Percentiles rank a stretch among this genome's conserved stretches.
phyloP scores from a whole-genome alignment of 352 stramenopile species.

The Phytophthora cajani region DNA sequence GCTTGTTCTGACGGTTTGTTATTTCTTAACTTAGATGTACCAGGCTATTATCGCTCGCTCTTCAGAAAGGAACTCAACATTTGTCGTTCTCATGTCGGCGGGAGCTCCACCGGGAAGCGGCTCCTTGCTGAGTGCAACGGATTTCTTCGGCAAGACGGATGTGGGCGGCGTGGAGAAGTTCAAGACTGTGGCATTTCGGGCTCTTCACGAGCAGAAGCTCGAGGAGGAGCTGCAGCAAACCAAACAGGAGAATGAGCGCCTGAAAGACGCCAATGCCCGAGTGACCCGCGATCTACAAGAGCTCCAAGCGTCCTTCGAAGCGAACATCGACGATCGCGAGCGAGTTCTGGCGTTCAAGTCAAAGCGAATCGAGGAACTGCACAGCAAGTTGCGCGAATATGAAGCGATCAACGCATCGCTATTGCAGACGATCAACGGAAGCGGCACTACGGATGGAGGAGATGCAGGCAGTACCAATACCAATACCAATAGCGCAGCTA shows the following conservation, averaged over 20 bases:
- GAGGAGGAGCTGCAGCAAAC: conserved; percentile 63
- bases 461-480: conserved; percentile 11
- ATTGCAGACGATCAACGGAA: conserved; percentile 52
- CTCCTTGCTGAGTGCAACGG: conserved; percentile 38
- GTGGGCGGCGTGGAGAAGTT: conserved; percentile 66
- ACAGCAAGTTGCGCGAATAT: conserved; percentile 53
- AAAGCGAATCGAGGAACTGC: conserved; percentile 68
- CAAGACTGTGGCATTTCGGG: conserved; percentile 64
- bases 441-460: conserved; percentile 12
- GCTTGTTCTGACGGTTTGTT: no score
- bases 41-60: no score
- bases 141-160: conserved; percentile 68
- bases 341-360: conserved; percentile 71
- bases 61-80: no score
- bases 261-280: conserved; percentile 43
- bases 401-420: conserved; percentile 63
- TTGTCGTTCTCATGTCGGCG: conserved; percentile 19
- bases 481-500: conserved; percentile 8
- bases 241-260: conserved; percentile 44
- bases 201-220: conserved; percentile 71
- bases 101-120: conserved; percentile 1
- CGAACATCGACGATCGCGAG: conserved; percentile 74
- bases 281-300: conserved; percentile 49
- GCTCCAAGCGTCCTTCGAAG: conserved; percentile 47
- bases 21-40: no score